Evolutionary conservation across 164 flowering plant species (phyloP).

Genomic region (Aristolochia contorta): DNA sequence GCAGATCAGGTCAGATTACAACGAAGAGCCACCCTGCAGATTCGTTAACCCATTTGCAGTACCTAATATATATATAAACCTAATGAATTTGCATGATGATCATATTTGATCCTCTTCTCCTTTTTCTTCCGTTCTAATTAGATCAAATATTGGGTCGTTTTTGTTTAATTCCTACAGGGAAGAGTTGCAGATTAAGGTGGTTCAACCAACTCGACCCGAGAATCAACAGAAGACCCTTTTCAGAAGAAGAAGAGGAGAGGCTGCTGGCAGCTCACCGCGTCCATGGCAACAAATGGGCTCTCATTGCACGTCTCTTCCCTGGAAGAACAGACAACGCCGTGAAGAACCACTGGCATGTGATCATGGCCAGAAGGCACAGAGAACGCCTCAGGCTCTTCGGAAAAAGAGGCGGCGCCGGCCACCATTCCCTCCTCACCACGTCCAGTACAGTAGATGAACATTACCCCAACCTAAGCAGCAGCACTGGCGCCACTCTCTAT

Average conservation of each 20-base stretch:
- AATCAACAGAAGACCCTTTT: conserved; percentile 72
- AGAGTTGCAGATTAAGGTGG: conserved; percentile 90
- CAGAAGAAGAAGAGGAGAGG: conserved; percentile 72
- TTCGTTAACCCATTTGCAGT: too few species aligned
- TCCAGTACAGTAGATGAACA: too few species aligned
- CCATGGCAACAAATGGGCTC: conserved; percentile 84
- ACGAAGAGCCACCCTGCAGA: too few species aligned
- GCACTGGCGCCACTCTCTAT: too few species aligned
- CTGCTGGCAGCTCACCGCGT: conserved; percentile 60
- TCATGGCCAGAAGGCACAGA: conserved; percentile 74
- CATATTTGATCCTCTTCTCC: neutral
- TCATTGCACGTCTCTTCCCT: conserved; percentile 68
- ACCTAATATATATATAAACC: too few species aligned
- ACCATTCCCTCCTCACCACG: conserved; percentile 5
- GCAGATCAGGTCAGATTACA: conserved; percentile 67
- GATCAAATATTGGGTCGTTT: too few species aligned
- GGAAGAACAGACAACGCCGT: conserved; percentile 88
- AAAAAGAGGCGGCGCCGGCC: conserved; percentile 32
- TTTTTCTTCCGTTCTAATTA: too few species aligned
- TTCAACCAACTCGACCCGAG: conserved; percentile 87
- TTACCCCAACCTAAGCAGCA: too few species aligned
- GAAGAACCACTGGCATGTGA: conserved; percentile 91
- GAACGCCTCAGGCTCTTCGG: conserved; percentile 47
- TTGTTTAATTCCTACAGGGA: too few species aligned
- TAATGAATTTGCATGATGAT: too few species aligned